Conservation (phyloP, 331 rosid genomes). For the Saraca asoca region DNA sequence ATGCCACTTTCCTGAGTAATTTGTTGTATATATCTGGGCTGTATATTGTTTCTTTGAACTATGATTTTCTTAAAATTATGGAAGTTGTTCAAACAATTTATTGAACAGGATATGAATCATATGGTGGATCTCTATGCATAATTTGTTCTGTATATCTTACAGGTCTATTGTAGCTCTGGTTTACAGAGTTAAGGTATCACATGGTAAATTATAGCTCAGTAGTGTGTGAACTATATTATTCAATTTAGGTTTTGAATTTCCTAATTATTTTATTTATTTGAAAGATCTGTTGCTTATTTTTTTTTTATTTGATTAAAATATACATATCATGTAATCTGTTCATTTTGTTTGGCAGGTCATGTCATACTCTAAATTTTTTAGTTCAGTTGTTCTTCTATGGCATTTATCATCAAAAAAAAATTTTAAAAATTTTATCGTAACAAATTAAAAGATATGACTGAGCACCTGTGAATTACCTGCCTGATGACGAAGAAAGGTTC, state of each 20-base stretch:
- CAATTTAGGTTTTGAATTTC: conserved; percentile 7
- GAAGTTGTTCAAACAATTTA: conserved; percentile 15
- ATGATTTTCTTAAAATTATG: neutral
- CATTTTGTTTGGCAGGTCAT: conserved; percentile 5
- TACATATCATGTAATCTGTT: conserved; percentile 1
- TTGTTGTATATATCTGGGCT: neutral
- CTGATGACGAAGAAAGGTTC: conserved; percentile 83
- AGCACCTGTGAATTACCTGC: conserved; percentile 59
- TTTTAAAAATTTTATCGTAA: neutral
- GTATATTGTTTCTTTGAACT: conserved; percentile 1
- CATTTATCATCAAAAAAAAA: neutral
- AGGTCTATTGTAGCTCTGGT: neutral
- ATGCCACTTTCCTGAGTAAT: conserved; percentile 2
- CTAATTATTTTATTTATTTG: neutral
- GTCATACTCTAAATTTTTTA: neutral
- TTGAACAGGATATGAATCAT: neutral
- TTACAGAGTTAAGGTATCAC: neutral
- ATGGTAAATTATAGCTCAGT: neutral
- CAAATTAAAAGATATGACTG: conserved; percentile 16
- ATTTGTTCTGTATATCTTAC: neutral
- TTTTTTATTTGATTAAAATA: neutral
- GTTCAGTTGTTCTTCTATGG: neutral
- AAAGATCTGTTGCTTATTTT: neutral
- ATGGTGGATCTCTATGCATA: neutral
- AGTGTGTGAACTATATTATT: neutral